Evolutionary conservation across 1,139 yeast species (phyloP), one percentile per base, ranked within the genome.

Genomic region (Blastobotrys aristatus): DNA sequence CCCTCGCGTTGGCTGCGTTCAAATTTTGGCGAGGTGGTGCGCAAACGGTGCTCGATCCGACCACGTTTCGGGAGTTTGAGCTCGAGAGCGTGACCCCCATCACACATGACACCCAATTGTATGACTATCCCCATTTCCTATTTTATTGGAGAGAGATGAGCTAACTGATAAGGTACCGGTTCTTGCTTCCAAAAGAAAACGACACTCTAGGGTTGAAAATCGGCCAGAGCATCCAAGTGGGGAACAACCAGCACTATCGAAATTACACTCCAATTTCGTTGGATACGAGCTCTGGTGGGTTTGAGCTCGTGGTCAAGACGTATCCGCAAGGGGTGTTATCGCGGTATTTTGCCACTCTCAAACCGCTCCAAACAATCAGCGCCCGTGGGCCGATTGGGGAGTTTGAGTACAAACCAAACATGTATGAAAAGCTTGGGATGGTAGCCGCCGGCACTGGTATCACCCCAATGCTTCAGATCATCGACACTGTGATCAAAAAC

Each of bases 361-460:
- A 75, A 51, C 66, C 82, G 43, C 89, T 89, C 53, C 85, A 84
- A 55, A 65, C 72, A 24, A 81, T 86, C 57, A 75, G 75, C 51
- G 83, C 85, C 40, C 79, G 87, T 60, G 97, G 97, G 21, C 97
- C 97, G 58, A 86, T 85, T 68, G 97, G 97, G 4, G 79, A 81
- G 59, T 87, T 86, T 73, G 76, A 79, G 52, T 88, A 89, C 70
- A 73, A 79, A 49, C 88, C 95, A 57, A 87, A 87, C 68, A 82
- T 83, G 79, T 81, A 77, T 56, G 72, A 76, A 52, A 74, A 78
- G 48, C 76, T 86, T 57, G 84, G 84, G 49, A 87, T 90, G 87
- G 80, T 90, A 58, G 96, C 96, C 38, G 96, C 95, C 57, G 97
- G 97, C 61, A 83, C 95, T 40, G 96, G 95, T 56, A 84, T 89